These are phyloP conservation scores for Fusarium globosum DNA, from an alignment of 2,329 filamentous ascomycete species.

Conservation along the genomic window DNA sequence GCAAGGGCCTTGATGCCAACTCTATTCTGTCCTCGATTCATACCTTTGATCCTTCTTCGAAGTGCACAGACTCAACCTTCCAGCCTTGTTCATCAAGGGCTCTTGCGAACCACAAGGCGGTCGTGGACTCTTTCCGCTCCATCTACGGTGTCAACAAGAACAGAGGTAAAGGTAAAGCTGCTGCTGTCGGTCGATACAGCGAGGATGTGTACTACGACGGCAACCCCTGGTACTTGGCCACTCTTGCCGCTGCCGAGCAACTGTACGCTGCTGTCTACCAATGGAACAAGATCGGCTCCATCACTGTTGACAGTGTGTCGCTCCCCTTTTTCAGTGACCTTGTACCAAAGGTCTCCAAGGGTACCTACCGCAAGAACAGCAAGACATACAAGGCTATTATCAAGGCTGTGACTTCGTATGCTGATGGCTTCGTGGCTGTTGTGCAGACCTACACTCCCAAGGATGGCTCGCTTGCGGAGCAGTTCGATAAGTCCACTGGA, in stretches of 20 bases:
- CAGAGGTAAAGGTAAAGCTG: conserved; percentile 65
- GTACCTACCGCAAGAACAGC: conserved; percentile 15
- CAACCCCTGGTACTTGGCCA: conserved; percentile 82
- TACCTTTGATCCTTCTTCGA: conserved; percentile 72
- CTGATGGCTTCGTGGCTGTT: conserved; percentile 48
- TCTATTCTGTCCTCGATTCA: conserved; percentile 72
- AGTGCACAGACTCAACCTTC: conserved; percentile 75
- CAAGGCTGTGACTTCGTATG: conserved; percentile 24
- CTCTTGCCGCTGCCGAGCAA: conserved; percentile 78
- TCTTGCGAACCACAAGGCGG: conserved; percentile 77
- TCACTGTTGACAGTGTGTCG: conserved; percentile 55
- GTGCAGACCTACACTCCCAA: conserved; percentile 69
- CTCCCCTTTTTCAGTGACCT: conserved; percentile 24
- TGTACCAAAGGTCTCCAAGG: conserved; percentile 9
- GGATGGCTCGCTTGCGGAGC: conserved; percentile 73
- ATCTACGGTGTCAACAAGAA: conserved; percentile 73
- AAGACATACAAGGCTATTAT: conserved; percentile 12
- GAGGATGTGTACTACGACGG: conserved; percentile 79
- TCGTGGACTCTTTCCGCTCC: conserved; percentile 78
- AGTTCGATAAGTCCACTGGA: conserved; percentile 66
- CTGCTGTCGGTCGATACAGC: conserved; percentile 71
- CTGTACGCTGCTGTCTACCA: conserved; percentile 78
- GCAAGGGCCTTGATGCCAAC: conserved; percentile 76
- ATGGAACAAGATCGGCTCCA: conserved; percentile 69
- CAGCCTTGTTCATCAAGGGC: conserved; percentile 76